Conservation (phyloP, 495 filamentous ascomycete species). For the Hypoxylon subgilvum region DNA sequence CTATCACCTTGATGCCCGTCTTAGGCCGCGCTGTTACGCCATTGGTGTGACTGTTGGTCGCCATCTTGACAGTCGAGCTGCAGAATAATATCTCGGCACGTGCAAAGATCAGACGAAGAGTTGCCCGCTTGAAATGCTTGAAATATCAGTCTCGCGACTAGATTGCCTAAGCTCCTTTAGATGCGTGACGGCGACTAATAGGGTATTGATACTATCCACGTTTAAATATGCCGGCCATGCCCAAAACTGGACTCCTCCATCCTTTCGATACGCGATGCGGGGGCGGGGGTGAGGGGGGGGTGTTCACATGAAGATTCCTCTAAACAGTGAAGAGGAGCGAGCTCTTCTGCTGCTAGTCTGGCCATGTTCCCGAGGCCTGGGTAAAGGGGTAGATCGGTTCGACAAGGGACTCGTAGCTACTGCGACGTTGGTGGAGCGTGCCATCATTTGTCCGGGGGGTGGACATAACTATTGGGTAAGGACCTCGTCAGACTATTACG, state of each 20-base stretch:
- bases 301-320: constrained; percentile 21
- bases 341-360: constrained; percentile 7
- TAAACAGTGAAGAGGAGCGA: constrained; percentile 3
- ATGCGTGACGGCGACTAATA: constrained; percentile 16
- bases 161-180: constrained; percentile 18
- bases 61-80: constrained; percentile 23
- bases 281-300: constrained; percentile 25
- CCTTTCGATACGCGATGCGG: constrained; percentile 9
- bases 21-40: constrained; percentile 29
- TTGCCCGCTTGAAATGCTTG: too few species aligned
- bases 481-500: too few species aligned
- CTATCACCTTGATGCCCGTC: constrained; percentile 62
- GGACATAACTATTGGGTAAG: constrained; percentile 14
- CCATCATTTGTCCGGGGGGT: constrained; percentile 32
- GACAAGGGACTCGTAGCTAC: constrained; percentile 1
- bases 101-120: too few species aligned
- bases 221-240: constrained; percentile 32
- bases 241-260: constrained; percentile 2
- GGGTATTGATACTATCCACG: constrained; percentile 12
- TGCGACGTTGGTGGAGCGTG: constrained; percentile 10
- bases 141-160: constrained; percentile 17
- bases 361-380: constrained; percentile 10
- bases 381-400: constrained; percentile 12
- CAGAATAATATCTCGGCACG: too few species aligned
- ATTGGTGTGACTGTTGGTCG: constrained; percentile 27